Base-by-base conservation (phyloP, 192 early-diverging fungal genomes). In the Coemansia aciculifera region DNA sequence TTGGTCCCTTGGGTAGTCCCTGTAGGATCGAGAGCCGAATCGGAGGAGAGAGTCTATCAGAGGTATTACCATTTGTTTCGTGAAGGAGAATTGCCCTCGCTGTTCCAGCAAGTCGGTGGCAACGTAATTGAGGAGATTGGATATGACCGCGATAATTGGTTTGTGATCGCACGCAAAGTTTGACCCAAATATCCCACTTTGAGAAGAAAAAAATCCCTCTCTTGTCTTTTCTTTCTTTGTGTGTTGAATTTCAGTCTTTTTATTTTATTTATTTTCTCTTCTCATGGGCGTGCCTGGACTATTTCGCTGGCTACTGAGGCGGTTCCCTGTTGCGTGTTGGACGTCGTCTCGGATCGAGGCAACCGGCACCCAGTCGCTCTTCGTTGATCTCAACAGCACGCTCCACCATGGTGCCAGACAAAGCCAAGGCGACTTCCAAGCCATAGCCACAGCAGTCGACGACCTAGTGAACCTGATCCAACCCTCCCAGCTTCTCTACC, bases 61-160 rank as follows among this genome's bases (percentile, higher is more conserved):
- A 84, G 94, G 42, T 99, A 95, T 71, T 99, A 99, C 69, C 97
- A 99, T 65, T 56, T 98, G 19, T 99, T 98, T 74, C 82, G 79
- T 4, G 84, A 95, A 57, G 91, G 91, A 12, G 97, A 99, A 77
- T 83, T 99, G 37, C 89, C 93, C 52, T 81, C 84, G 17, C 68
- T 97, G 34, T 78, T 95, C 8, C 32, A 67, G 19, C 66, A 75
- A 27, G 83, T 85, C 1, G 85, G 84, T 27, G 78, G 79, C 23
- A 86, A 85, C 5, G 24, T 24, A 5, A 86, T 97, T 21, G 73
- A 87, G 6, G 81, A 82, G 39, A 68, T 81, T n/a, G 97, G 95
- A 9, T 99, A 99, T 72, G 95, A 99, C 73, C 79, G 91, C 24
- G 97, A 99, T 77, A 99, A 99, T 76, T 94, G 93, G 88, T 99